Evolutionary conservation across 805 yeast genomes (phyloP).

Genomic region (Priceomyces medius): DNA sequence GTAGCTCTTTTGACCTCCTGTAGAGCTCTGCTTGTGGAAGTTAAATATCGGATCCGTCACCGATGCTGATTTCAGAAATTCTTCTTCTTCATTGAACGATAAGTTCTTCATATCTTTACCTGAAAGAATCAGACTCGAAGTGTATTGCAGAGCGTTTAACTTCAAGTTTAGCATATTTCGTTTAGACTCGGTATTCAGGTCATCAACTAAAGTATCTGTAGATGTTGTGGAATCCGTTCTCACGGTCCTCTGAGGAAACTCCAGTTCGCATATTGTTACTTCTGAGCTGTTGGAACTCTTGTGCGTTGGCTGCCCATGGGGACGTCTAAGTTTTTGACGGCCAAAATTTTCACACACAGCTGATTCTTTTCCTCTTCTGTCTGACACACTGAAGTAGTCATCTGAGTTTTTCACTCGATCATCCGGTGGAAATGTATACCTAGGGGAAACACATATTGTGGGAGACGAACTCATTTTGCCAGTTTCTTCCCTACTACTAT

Average conservation of each 20-base stretch:
- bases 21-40: conserved; percentile 4
- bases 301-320: conserved; percentile 2
- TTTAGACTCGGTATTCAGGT: conserved; percentile 3
- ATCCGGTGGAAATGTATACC: conserved; percentile 19
- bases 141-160: conserved; percentile 11
- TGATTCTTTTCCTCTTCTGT: not conserved
- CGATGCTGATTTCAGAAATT: conserved; percentile 13
- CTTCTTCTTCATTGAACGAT: conserved; percentile 11
- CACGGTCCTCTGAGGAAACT: conserved; percentile 2
- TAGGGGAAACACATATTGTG: conserved; percentile 21
- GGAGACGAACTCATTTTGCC: conserved; percentile 17
- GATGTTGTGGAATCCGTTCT: conserved; percentile 21
- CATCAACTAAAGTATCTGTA: conserved; percentile 36
- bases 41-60: conserved; percentile 21
- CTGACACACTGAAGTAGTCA: conserved; percentile 14
- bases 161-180: conserved; percentile 15
- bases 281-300: conserved; percentile 24
- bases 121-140: conserved; percentile 9
- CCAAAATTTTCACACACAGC: not conserved
- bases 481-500: not conserved
- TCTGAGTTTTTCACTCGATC: conserved; percentile 1
- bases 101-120: conserved; percentile 5
- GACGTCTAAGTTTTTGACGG: not conserved
- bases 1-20: not conserved
- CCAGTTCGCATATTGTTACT: conserved; percentile 8